These are phyloP conservation scores for Eucalyptus urophylla DNA, from an alignment of 345 rosid genomes.

Conservation along the genomic window DNA sequence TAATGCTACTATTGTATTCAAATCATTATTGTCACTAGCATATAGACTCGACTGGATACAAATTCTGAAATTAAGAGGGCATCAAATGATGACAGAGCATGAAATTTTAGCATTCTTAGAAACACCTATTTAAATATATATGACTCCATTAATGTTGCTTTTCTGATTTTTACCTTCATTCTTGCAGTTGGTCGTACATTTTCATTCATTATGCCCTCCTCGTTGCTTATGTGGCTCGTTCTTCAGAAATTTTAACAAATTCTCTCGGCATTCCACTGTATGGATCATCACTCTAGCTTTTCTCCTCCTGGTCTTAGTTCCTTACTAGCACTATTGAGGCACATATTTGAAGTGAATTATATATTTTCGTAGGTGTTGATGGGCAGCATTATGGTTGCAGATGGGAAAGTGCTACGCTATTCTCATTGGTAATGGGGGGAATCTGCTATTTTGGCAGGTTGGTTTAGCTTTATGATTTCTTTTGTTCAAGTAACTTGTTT, in stretches of 20 bases:
- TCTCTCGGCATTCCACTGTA: constrained; percentile 79
- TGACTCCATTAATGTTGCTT: neutral
- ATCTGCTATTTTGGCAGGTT: constrained; percentile 93
- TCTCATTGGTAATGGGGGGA: constrained; percentile 65
- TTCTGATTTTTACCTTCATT: neutral
- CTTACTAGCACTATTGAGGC: neutral
- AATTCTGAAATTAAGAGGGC: neutral
- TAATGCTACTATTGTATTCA: neutral
- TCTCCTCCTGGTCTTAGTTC: neutral
- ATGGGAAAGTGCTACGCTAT: constrained; percentile 83
- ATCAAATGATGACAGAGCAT: neutral
- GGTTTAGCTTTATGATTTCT: neutral
- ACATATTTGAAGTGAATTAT: neutral
- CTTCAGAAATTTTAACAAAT: constrained; percentile 74
- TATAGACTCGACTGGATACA: neutral
- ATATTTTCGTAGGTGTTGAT: constrained; percentile 12
- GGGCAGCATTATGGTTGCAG: constrained; percentile 39
- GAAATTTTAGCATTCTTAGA: neutral
- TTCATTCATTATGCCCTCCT: constrained; percentile 89
- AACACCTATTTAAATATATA: neutral
- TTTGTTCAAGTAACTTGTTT: neutral
- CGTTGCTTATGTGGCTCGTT: constrained; percentile 87
- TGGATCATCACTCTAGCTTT: neutral
- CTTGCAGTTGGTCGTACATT: constrained; percentile 88
- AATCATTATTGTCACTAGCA: neutral